Percentiles rank a stretch among this genome's conserved stretches.
Conservation (phyloP, 768 basidiomycete species). For the Tricholoma furcatifolium region DNA sequence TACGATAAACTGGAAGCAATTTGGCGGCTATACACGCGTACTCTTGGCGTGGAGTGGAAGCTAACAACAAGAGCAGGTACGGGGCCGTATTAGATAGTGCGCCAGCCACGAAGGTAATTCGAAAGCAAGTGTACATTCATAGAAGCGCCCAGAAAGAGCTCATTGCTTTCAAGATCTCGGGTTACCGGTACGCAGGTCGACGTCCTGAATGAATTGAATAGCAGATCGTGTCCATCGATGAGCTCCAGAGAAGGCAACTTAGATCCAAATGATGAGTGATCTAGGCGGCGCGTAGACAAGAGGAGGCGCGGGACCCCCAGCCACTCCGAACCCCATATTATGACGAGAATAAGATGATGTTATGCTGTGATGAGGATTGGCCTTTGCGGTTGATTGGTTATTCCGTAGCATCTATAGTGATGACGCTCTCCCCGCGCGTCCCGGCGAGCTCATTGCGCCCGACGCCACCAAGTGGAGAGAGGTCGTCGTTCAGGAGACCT, state of each 20-base stretch:
- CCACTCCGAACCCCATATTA: conserved; percentile 10
- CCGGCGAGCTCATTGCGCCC: background rate
- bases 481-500: too few relatives aligned
- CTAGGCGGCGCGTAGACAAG: conserved; percentile 3
- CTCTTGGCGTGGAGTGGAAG: too few relatives aligned
- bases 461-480: background rate
- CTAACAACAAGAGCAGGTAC: too few relatives aligned
- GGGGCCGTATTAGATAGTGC: too few relatives aligned
- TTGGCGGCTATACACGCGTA: too few relatives aligned
- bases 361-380: background rate
- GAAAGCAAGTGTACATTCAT: too few relatives aligned
- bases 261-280: conserved; percentile 5
- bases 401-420: background rate
- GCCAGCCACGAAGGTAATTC: too few relatives aligned
- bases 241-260: conserved; percentile 11
- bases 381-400: conserved; percentile 6
- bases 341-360: background rate
- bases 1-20: too few relatives aligned
- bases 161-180: background rate
- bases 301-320: conserved; percentile 9
- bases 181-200: background rate
- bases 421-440: background rate
- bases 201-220: background rate
- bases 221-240: background rate
- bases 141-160: too few relatives aligned